These are phyloP conservation scores for Magnaporthiopsis poae DNA, from an alignment of 2,329 filamentous ascomycete species.

Conservation along the genomic window DNA sequence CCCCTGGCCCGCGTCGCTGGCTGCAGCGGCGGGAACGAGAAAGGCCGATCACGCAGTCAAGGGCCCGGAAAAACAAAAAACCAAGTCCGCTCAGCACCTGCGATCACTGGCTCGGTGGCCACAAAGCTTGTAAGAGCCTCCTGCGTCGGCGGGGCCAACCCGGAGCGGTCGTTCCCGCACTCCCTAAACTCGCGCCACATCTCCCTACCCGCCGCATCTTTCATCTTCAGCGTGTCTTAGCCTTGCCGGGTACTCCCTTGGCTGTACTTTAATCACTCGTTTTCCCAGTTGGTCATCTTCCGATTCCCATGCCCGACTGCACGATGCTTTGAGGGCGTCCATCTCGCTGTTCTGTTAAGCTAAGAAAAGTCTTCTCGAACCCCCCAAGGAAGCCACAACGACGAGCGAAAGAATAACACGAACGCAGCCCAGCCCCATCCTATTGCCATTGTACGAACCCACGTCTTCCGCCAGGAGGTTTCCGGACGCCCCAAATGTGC, in stretches of 20 bases:
- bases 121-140: not conserved
- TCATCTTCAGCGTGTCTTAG: not conserved
- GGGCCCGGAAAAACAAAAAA: not conserved
- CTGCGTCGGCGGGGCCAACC: not conserved
- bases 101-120: too few relatives aligned
- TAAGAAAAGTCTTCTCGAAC: not conserved
- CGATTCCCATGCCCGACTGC: too few relatives aligned
- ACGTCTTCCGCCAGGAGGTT: too few relatives aligned
- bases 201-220: not conserved
- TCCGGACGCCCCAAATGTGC: constrained; percentile 44
- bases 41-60: too few relatives aligned
- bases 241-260: not conserved
- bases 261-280: not conserved
- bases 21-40: too few relatives aligned
- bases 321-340: too few relatives aligned
- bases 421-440: too few relatives aligned
- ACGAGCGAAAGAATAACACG: not conserved
- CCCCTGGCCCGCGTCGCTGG: too few relatives aligned
- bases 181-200: not conserved
- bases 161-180: not conserved
- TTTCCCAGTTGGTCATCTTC: not conserved
- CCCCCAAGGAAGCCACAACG: not conserved
- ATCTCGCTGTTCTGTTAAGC: too few relatives aligned
- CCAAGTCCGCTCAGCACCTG: not conserved
- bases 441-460: too few relatives aligned